A percentile compares a stretch with the other conserved stretches of the same genome.
Conservation (phyloP, 1,284 basidiomycete species). For the Cutaneotrichosporon sp. region DNA sequence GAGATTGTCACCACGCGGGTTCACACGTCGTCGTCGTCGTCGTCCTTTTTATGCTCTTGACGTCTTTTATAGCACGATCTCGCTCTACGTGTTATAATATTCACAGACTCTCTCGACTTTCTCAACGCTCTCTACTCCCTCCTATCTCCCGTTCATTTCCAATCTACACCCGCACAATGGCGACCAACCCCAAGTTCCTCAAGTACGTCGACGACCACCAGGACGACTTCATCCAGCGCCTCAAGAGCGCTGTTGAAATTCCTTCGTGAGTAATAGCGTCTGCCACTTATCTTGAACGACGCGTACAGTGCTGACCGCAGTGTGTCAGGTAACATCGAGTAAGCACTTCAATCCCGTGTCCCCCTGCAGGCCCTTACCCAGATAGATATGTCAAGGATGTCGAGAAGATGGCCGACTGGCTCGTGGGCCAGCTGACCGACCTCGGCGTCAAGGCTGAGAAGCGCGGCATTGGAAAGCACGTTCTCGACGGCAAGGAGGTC, state of each 20-base stretch:
- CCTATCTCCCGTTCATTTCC: not conserved
- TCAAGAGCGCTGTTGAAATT: constrained; percentile 79
- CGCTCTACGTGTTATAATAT: too few relatives aligned
- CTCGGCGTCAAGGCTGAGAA: constrained; percentile 71
- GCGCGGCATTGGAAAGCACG: constrained; percentile 73
- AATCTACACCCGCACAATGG: constrained; percentile 28
- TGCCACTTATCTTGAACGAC: not conserved
- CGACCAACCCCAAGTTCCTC: constrained; percentile 54
- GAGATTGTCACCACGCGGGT: too few relatives aligned
- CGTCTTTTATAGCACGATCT: too few relatives aligned
- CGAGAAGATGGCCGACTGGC: constrained; percentile 74
- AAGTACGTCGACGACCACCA: constrained; percentile 67
- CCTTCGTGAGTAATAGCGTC: constrained; percentile 72
- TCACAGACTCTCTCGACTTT: too few relatives aligned
- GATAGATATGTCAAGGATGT: constrained; percentile 67
- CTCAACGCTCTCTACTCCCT: not conserved
- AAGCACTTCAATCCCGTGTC: too few relatives aligned
- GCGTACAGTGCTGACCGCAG: constrained; percentile 29
- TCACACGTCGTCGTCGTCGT: too few relatives aligned
- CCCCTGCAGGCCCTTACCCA: too few relatives aligned
- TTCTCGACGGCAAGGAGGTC: constrained; percentile 67
- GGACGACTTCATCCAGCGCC: constrained; percentile 67
- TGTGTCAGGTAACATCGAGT: constrained; percentile 49
- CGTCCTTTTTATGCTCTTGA: too few relatives aligned
- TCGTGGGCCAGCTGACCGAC: constrained; percentile 64